These are phyloP conservation scores for Rhizopus stolonifer DNA, from an alignment of 371 early-diverging fungal genomes.

Conservation along the genomic window DNA sequence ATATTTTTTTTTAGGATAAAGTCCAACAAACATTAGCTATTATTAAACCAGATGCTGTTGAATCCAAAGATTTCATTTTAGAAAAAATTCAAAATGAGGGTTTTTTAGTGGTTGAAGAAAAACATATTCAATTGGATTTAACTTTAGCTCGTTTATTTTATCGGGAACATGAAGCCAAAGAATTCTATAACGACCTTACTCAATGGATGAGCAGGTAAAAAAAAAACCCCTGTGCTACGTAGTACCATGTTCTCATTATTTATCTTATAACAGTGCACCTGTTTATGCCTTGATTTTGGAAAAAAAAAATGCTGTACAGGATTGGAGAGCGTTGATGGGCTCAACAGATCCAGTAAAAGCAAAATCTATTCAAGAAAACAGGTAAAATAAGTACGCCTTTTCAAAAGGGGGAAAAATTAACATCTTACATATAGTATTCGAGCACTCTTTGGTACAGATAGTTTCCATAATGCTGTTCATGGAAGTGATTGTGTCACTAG, in stretches of 20 bases:
- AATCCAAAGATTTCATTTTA: slow-evolving; percentile 56
- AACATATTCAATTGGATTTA: slow-evolving; percentile 51
- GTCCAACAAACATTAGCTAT: slow-evolving; percentile 29
- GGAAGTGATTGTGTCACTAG: slow-evolving; percentile 67
- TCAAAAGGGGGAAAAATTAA: neutral
- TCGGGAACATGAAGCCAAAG: slow-evolving; percentile 65
- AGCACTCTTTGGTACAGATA: slow-evolving; percentile 66
- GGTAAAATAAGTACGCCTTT: slow-evolving; percentile 15
- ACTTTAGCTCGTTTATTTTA: slow-evolving; percentile 67
- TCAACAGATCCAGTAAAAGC: slow-evolving; percentile 76
- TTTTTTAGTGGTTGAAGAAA: slow-evolving; percentile 59
- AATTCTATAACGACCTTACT: slow-evolving; percentile 68
- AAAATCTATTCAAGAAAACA: slow-evolving; percentile 54
- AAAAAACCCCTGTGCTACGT: too few relatives aligned
- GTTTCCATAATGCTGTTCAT: slow-evolving; percentile 71
- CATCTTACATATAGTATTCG: slow-evolving; percentile 44
- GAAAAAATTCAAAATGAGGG: slow-evolving; percentile 52
- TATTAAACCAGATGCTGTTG: slow-evolving; percentile 41
- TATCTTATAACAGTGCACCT: slow-evolving; percentile 52
- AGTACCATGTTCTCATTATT: slow-evolving; percentile 8
- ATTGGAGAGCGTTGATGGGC: slow-evolving; percentile 76
- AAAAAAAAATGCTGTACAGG: slow-evolving; percentile 60
- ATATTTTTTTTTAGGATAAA: too few relatives aligned
- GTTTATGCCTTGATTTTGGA: slow-evolving; percentile 66
- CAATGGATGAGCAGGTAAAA: slow-evolving; percentile 72